phyloP scores from a whole-genome alignment of 1,284 basidiomycete species.

The Fomitiporia mediterranea region DNA sequence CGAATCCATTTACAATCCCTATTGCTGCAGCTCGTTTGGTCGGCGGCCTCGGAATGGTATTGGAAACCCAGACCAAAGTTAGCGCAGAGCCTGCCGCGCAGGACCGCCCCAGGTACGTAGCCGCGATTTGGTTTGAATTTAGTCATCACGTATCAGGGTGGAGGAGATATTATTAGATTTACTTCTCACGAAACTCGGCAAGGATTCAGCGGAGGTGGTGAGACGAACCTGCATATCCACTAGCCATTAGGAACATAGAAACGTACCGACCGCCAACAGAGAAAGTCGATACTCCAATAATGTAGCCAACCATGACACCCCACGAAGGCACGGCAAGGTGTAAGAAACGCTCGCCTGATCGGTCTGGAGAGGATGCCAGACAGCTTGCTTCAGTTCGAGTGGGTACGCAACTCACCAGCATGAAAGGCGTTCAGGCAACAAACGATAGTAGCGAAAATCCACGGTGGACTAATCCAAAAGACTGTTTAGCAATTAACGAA shows the following conservation, averaged over 20 bases:
- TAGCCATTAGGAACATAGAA: conserved; percentile 26
- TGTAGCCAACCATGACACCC: conserved; percentile 25
- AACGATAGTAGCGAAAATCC: conserved; percentile 26
- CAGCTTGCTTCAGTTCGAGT: background rate
- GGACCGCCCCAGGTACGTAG: too few species aligned
- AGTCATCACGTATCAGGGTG: too few species aligned
- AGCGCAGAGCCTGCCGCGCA: conserved; percentile 41
- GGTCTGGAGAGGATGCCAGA: conserved; percentile 14
- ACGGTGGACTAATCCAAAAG: conserved; percentile 25
- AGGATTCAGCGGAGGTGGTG: background rate
- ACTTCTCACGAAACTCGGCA: too few species aligned
- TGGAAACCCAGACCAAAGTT: conserved; percentile 30
- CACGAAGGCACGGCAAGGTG: conserved; percentile 28
- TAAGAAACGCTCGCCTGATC: conserved; percentile 28
- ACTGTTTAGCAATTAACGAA: background rate
- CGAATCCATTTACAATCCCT: conserved; percentile 24
- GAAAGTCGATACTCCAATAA: conserved; percentile 26
- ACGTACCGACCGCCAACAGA: conserved; percentile 27
- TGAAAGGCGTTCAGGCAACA: conserved; percentile 36
- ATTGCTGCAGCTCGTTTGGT: conserved; percentile 27
- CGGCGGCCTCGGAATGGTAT: conserved; percentile 28
- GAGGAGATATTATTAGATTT: conserved; percentile 17
- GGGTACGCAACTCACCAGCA: conserved; percentile 26
- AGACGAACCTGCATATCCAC: conserved; percentile 20
- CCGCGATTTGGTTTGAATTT: too few species aligned